Base-by-base conservation (phyloP, 116 monocot species). In the Iris pallida region DNA sequence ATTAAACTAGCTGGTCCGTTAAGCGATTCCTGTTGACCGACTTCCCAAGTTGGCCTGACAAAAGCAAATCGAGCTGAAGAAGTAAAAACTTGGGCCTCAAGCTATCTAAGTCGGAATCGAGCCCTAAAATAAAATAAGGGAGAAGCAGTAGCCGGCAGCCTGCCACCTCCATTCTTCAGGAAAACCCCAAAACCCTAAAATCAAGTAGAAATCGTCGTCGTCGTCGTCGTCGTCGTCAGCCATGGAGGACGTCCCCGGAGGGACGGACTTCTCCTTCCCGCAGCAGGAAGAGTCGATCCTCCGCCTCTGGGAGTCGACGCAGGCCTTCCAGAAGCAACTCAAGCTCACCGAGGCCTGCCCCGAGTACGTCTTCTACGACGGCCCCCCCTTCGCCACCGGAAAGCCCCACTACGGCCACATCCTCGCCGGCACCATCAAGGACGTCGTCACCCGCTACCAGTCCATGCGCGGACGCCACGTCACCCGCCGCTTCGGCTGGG, bases 231-330 rank as follows among this genome's bases (percentile, higher is more conserved):
- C 15, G 42, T 10, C 45, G 5, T n/a, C 10, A 20, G 45, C 71
- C 71, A 98, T 98, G 98, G 98, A 98, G 42, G 98, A 98, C 68
- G 90, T 98, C 12, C 85, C 77, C 71, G 97, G 93, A 73, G 97
- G 97, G 5, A 97, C 88, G 57, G 93, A 90, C n/a, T 93, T 88
- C 85, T 87, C 83, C 10, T 98, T 98, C 78, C 83, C 93, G 1
- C n/a, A 52, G 54, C 85, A 93, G 62, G 98, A 98, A 74, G 81
- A 88, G 73, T 20, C 54, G 10, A 82, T 98, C 76, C 76, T 98
- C 42, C 10, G 59, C 4, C 60, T 85, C 0, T 98, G 98, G 98
- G 69, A 75, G n/a, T 14, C 73, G 16, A 83, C 90, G 72, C 60
- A 79, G 13, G 98, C 98, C 57, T 93, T 98, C 86, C 69, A 90